phyloP scores from a whole-genome alignment of 2,329 filamentous ascomycete genomes.

The Rutstroemia sydowiana region DNA sequence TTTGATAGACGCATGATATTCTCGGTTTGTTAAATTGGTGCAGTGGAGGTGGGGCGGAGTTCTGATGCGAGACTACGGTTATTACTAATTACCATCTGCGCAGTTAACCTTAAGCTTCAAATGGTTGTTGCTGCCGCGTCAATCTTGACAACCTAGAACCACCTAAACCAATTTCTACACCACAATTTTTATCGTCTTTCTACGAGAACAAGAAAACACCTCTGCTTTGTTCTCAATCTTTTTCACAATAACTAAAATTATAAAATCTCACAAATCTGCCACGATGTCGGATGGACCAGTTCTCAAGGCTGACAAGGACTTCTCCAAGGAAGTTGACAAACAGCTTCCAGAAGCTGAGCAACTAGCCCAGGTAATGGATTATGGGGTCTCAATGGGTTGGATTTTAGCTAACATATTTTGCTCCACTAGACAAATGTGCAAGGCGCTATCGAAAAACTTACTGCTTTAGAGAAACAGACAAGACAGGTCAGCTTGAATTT shows the following conservation, averaged over 20 bases:
- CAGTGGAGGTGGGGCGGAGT: too few relatives aligned
- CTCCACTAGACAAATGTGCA: conserved; percentile 61
- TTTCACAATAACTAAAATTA: neutral
- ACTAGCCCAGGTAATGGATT: conserved; percentile 65
- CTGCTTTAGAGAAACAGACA: conserved; percentile 89
- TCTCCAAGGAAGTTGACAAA: conserved; percentile 90
- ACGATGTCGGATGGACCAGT: conserved; percentile 31
- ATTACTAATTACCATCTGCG: neutral
- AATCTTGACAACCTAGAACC: conserved; percentile 10
- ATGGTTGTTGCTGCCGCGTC: conserved; percentile 5
- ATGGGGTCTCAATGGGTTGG: neutral
- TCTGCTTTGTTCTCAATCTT: neutral
- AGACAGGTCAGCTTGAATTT: conserved; percentile 61
- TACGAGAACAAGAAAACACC: neutral
- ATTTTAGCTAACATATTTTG: conserved; percentile 18
- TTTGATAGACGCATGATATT: too few relatives aligned
- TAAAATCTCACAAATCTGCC: conserved; percentile 1
- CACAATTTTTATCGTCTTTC: neutral
- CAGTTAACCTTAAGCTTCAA: conserved; percentile 7
- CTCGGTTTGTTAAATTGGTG: too few relatives aligned
- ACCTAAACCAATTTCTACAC: neutral
- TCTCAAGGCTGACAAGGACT: conserved; percentile 83
- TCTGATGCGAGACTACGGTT: neutral
- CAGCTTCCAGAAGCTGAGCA: conserved; percentile 85
- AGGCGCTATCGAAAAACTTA: conserved; percentile 87